phyloP scores from a whole-genome alignment of 2,329 filamentous ascomycete species.

The Amauroascus verrucosus region DNA sequence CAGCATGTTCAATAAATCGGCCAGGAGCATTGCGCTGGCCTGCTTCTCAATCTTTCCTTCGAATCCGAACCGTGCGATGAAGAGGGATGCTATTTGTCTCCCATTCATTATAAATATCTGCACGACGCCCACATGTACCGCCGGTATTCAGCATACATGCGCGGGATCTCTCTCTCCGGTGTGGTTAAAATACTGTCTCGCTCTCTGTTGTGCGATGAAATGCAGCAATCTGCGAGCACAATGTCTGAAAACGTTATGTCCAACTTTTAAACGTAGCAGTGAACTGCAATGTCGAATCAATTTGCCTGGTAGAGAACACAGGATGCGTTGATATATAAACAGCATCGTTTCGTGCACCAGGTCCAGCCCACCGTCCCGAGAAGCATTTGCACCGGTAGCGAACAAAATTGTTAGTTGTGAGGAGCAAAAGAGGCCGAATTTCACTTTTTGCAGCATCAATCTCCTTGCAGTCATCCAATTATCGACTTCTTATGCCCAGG shows the following conservation, averaged over 20 bases:
- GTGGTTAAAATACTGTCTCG: not conserved
- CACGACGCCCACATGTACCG: constrained; percentile 1
- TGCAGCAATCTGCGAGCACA: not conserved
- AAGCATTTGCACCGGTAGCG: too few relatives aligned
- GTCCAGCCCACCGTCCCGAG: too few relatives aligned
- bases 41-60: constrained; percentile 1
- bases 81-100: not conserved
- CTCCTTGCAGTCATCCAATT: too few relatives aligned
- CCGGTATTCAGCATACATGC: not conserved
- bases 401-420: too few relatives aligned
- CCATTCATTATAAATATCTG: not conserved
- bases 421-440: too few relatives aligned
- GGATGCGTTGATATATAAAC: too few relatives aligned
- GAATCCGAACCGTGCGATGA: not conserved
- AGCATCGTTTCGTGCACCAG: too few relatives aligned
- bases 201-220: not conserved
- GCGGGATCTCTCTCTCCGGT: not conserved
- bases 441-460: too few relatives aligned
- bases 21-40: not conserved
- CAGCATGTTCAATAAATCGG: constrained; percentile 3
- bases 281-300: too few relatives aligned
- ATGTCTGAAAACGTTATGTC: not conserved
- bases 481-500: too few relatives aligned
- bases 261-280: too few relatives aligned
- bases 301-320: too few relatives aligned